Evolutionary conservation across 2,329 filamentous ascomycete genomes (phyloP).

Genomic region (Pestalotiopsis sp.): DNA sequence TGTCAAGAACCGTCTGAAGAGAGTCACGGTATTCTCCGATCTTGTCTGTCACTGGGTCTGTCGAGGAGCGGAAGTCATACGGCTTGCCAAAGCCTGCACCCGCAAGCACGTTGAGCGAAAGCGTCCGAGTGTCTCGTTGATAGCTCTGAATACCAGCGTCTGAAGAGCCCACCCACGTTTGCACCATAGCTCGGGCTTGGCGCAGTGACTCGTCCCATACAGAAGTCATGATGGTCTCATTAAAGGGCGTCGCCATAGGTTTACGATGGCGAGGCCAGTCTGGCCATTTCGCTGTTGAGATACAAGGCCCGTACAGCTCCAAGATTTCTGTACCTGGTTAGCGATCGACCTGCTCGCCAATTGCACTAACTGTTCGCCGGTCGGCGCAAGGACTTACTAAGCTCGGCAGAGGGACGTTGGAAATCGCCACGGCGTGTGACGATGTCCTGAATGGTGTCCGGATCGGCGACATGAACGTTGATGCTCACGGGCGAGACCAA

Average conservation of each 20-base stretch:
- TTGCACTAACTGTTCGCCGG: too few species aligned
- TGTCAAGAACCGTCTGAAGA: constrained; percentile 26
- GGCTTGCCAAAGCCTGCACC: constrained; percentile 23
- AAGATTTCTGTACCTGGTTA: constrained; percentile 18
- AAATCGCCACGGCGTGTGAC: constrained; percentile 22
- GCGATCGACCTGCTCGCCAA: not conserved
- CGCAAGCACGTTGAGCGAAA: constrained; percentile 30
- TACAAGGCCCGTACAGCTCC: constrained; percentile 26
- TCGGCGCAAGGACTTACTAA: constrained; percentile 13
- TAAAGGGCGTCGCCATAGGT: constrained; percentile 26
- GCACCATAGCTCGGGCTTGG: constrained; percentile 24
- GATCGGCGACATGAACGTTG: constrained; percentile 22
- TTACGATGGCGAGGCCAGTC: constrained; percentile 32
- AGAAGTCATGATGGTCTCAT: constrained; percentile 26
- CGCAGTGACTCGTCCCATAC: constrained; percentile 28
- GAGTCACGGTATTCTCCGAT: constrained; percentile 22
- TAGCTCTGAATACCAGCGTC: constrained; percentile 12
- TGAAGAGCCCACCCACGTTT: constrained; percentile 16
- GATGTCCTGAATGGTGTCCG: constrained; percentile 23
- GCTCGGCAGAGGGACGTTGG: constrained; percentile 19
- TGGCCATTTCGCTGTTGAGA: constrained; percentile 27
- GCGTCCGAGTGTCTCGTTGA: constrained; percentile 22
- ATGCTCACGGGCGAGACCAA: constrained; percentile 22
- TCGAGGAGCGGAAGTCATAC: constrained; percentile 20
- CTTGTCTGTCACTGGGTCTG: not conserved